Conservation (phyloP, 106 monocot species). For the Apostasia shenzhenica region DNA sequence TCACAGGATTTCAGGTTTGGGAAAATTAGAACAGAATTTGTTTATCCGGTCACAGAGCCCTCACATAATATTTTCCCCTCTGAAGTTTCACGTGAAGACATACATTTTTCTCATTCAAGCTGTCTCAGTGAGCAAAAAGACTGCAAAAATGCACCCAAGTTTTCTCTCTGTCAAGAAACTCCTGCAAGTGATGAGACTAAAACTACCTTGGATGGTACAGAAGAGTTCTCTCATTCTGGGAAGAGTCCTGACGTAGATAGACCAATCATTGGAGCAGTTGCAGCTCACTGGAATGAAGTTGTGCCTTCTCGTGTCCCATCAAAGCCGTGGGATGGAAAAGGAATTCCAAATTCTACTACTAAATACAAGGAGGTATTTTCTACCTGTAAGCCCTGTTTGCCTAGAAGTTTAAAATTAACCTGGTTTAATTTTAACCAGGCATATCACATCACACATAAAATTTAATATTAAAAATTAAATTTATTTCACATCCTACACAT, state of each 20-base stretch:
- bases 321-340: slow-evolving; percentile 84
- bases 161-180: too few species aligned
- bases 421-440: too few species aligned
- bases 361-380: slow-evolving; percentile 82
- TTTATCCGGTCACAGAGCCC: slow-evolving; percentile 26
- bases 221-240: slow-evolving; percentile 30
- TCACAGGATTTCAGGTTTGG: slow-evolving; percentile 19
- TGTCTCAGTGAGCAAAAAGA: neutral
- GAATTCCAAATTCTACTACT: slow-evolving; percentile 93
- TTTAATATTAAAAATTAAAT: too few species aligned
- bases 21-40: slow-evolving; percentile 26
- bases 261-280: slow-evolving; percentile 76
- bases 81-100: slow-evolving; percentile 14
- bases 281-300: slow-evolving; percentile 65
- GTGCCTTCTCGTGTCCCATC: slow-evolving; percentile 39
- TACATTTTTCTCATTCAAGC: slow-evolving; percentile 1
- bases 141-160: too few species aligned
- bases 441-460: too few species aligned
- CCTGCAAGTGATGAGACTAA: too few species aligned
- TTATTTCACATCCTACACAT: too few species aligned
- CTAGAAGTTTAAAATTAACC: too few species aligned
- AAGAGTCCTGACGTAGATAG: slow-evolving; percentile 49
- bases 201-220: neutral
- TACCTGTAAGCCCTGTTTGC: too few species aligned
- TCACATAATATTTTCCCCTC: slow-evolving; percentile 10